Evolutionary conservation across 2,329 filamentous ascomycete species (phyloP).

Genomic region (Allantophomopsis lycopodina): DNA sequence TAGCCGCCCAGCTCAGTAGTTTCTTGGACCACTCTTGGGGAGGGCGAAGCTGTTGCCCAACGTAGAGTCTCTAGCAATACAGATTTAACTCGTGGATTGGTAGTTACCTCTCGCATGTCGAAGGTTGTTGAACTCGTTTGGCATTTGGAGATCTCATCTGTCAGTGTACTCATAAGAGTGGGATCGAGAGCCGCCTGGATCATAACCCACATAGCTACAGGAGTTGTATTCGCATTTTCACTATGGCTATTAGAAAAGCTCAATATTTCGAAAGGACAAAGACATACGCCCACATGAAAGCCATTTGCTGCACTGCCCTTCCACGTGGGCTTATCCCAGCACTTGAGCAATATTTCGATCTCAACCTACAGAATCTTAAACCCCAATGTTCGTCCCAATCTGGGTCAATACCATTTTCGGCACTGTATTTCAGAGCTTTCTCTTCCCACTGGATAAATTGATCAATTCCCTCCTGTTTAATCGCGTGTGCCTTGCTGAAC

Average conservation of each 20-base stretch:
- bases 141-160: too few species aligned
- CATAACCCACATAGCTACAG: too few species aligned
- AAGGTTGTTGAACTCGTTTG: too few species aligned
- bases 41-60: constrained; percentile 7
- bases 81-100: too few species aligned
- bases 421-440: constrained; percentile 3
- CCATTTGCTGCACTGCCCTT: constrained; percentile 5
- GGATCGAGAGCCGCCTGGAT: too few species aligned
- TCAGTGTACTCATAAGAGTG: too few species aligned
- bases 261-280: background rate
- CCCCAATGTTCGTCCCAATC: constrained; percentile 7
- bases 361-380: constrained; percentile 1
- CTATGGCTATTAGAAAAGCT: too few species aligned
- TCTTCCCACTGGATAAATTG: constrained; percentile 4
- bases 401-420: constrained; percentile 1
- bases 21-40: constrained; percentile 5
- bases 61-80: constrained; percentile 6
- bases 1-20: constrained; percentile 4
- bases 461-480: constrained; percentile 5
- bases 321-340: constrained; percentile 3
- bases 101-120: too few species aligned
- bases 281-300: constrained; percentile 7
- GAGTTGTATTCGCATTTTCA: too few species aligned
- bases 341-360: constrained; percentile 1
- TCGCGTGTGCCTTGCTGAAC: constrained; percentile 5